These are phyloP conservation scores for Lecanosticta acicola DNA, from an alignment of 2,329 filamentous ascomycete species.

Conservation along the genomic window DNA sequence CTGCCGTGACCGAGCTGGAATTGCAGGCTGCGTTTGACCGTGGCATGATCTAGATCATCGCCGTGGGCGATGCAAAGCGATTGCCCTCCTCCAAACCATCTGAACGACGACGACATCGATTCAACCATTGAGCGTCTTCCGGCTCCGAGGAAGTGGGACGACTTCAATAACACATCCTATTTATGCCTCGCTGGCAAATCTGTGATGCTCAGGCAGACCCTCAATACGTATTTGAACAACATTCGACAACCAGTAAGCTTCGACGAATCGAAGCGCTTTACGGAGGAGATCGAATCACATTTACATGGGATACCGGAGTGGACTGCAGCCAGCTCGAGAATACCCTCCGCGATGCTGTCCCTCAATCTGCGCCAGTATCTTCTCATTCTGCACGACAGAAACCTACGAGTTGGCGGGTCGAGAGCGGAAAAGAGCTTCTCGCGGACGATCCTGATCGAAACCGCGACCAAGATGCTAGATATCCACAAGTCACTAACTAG, in stretches of 20 bases:
- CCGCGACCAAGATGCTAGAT: conserved; percentile 25
- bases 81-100: conserved; percentile 44
- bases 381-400: conserved; percentile 28
- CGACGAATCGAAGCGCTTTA: conserved; percentile 30
- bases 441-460: conserved; percentile 27
- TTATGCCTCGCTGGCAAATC: conserved; percentile 22
- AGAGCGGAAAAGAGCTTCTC: conserved; percentile 27
- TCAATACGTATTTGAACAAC: conserved; percentile 31
- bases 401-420: conserved; percentile 24
- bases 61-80: conserved; percentile 45
- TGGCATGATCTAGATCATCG: conserved; percentile 48
- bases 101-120: conserved; percentile 46
- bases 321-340: conserved; percentile 10
- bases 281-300: conserved; percentile 30
- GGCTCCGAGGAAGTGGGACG: conserved; percentile 12
- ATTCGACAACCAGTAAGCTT: conserved; percentile 27
- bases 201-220: conserved; percentile 21
- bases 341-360: conserved; percentile 22
- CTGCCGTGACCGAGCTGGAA: conserved; percentile 53
- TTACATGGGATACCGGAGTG: conserved; percentile 25
- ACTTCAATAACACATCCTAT: conserved; percentile 29
- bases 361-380: conserved; percentile 31
- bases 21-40: conserved; percentile 51
- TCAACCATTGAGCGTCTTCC: conserved; percentile 21
- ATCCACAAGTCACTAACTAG: conserved; percentile 22